phyloP scores from a whole-genome alignment of 2,329 filamentous ascomycete species.

The Colletotrichum noveboracense region DNA sequence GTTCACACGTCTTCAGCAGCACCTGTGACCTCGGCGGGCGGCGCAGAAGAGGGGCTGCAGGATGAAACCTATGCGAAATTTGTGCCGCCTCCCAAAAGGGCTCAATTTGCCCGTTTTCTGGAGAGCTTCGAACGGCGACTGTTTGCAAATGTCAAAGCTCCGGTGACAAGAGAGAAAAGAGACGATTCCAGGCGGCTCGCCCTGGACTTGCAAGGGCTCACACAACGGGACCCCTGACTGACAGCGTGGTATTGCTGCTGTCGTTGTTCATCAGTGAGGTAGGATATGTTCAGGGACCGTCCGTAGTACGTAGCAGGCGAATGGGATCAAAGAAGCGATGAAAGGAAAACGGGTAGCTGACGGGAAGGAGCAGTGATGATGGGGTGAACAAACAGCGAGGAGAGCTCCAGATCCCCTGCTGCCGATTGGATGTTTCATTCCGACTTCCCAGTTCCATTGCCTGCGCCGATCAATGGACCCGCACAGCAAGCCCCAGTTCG shows the following conservation, averaged over 20 bases:
- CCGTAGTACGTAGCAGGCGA: not conserved
- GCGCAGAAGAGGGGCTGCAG: not conserved
- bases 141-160: not conserved
- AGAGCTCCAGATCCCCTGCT: not conserved
- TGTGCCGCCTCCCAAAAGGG: not conserved
- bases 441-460: not conserved
- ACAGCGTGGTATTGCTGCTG: not conserved
- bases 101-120: not conserved
- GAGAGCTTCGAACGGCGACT: not conserved
- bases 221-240: not conserved
- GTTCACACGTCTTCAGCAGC: not conserved
- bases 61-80: not conserved
- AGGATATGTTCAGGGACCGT: not conserved
- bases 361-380: not conserved
- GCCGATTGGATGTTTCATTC: conserved; percentile 9
- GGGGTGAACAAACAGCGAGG: not conserved
- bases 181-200: not conserved
- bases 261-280: not conserved
- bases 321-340: not conserved
- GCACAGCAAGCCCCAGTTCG: not conserved
- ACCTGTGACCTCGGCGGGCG: not conserved
- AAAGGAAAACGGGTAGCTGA: not conserved
- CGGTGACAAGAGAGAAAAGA: not conserved
- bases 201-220: not conserved
- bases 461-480: conserved; percentile 7